Evolutionary conservation across 306 rosid species (phyloP).

Genomic region (Dalbergia oliveri): DNA sequence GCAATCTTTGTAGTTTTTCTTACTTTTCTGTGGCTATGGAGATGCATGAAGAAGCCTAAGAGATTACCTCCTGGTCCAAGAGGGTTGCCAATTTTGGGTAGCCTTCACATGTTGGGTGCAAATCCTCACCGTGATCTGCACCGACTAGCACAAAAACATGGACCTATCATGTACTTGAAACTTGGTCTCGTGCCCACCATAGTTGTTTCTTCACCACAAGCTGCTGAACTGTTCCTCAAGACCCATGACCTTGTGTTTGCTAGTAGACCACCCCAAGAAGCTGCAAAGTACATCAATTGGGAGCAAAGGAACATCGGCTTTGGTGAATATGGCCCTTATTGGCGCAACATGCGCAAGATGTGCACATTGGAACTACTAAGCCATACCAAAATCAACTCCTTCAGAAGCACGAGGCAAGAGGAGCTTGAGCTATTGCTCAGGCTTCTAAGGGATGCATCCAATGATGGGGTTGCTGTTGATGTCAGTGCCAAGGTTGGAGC

Average conservation of each 20-base stretch:
- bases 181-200: conserved; percentile 65
- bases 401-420: conserved; percentile 62
- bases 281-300: conserved; percentile 54
- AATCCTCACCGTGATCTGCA: conserved; percentile 63
- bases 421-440: conserved; percentile 58
- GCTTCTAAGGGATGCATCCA: conserved; percentile 48
- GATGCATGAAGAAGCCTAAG: conserved; percentile 41
- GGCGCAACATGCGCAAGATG: conserved; percentile 79
- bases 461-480: conserved; percentile 50
- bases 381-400: conserved; percentile 53
- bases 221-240: conserved; percentile 74
- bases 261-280: conserved; percentile 58
- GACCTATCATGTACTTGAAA: conserved; percentile 67
- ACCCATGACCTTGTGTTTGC: conserved; percentile 73
- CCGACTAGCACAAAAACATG: conserved; percentile 61
- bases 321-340: conserved; percentile 64
- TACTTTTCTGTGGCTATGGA: conserved; percentile 47
- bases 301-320: conserved; percentile 59
- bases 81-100: conserved; percentile 72
- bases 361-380: conserved; percentile 73
- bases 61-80: conserved; percentile 78
- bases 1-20: conserved; percentile 48
- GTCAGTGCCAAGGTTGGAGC: conserved; percentile 54
- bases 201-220: conserved; percentile 74
- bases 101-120: conserved; percentile 63